These are phyloP conservation scores for Penicillium sp. DNA, from an alignment of 2,329 filamentous ascomycete species.

Conservation along the genomic window DNA sequence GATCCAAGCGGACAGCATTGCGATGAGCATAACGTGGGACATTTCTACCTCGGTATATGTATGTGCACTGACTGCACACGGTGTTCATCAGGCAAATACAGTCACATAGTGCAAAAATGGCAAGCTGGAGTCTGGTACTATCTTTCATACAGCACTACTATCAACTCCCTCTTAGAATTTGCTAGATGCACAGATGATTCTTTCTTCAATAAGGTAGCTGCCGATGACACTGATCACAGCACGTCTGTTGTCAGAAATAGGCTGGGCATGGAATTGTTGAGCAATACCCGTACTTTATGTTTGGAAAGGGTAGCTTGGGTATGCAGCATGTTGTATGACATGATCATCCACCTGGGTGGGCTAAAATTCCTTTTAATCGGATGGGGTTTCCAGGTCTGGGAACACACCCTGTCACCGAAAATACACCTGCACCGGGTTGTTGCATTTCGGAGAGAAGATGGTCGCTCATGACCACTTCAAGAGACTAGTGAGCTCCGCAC, in stretches of 20 bases:
- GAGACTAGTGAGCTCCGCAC: constrained; percentile 39
- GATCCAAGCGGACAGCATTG: constrained; percentile 52
- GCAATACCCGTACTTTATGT: constrained; percentile 42
- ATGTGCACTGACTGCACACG: constrained; percentile 37
- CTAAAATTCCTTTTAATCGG: constrained; percentile 46
- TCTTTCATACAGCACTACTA: constrained; percentile 34
- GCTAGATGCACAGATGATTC: constrained; percentile 46
- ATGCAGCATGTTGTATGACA: constrained; percentile 38
- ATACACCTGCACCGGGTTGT: constrained; percentile 44
- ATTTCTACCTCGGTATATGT: constrained; percentile 20
- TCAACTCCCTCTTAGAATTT: constrained; percentile 38
- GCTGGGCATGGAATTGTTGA: constrained; percentile 40
- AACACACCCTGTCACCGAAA: constrained; percentile 28
- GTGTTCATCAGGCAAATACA: constrained; percentile 36
- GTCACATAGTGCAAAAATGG: constrained; percentile 44
- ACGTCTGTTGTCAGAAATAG: constrained; percentile 32
- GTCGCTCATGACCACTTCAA: constrained; percentile 16
- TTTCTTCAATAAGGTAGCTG: constrained; percentile 29
- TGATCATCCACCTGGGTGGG: constrained; percentile 42
- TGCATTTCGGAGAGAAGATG: constrained; percentile 44
- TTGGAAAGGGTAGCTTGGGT: constrained; percentile 43
- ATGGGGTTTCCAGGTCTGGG: constrained; percentile 44
- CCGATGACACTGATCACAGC: constrained; percentile 27
- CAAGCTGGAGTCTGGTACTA: constrained; percentile 32
- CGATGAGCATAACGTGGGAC: constrained; percentile 44